phyloP scores from a whole-genome alignment of 2,329 filamentous ascomycete species.

The Didymella arachidicola region DNA sequence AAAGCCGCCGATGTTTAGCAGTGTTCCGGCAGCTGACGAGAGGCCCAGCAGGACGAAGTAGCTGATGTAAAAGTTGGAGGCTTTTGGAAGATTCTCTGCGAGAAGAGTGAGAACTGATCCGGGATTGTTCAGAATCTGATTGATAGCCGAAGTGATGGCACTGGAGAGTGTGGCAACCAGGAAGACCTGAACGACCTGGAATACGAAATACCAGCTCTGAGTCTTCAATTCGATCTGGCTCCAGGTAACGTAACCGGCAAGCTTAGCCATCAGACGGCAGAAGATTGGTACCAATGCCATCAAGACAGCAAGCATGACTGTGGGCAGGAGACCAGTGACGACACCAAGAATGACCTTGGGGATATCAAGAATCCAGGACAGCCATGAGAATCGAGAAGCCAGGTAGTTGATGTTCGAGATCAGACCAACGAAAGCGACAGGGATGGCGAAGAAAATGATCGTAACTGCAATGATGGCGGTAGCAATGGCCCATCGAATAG shows the following conservation, averaged over 20 bases:
- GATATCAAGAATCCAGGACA: slow-evolving; percentile 54
- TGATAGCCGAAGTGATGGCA: slow-evolving; percentile 69
- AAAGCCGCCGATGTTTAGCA: slow-evolving; percentile 81
- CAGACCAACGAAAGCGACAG: slow-evolving; percentile 55
- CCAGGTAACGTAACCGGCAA: slow-evolving; percentile 51
- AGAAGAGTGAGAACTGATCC: slow-evolving; percentile 68
- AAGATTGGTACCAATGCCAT: slow-evolving; percentile 57
- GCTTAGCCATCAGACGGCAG: slow-evolving; percentile 49
- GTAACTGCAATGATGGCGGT: slow-evolving; percentile 52
- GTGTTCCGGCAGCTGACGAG: slow-evolving; percentile 40
- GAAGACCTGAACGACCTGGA: slow-evolving; percentile 95
- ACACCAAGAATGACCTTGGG: slow-evolving; percentile 54
- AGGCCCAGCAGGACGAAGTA: slow-evolving; percentile 91
- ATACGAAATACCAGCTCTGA: slow-evolving; percentile 91
- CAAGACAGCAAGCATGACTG: slow-evolving; percentile 53
- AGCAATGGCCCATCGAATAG: slow-evolving; percentile 41
- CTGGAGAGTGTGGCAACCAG: slow-evolving; percentile 83
- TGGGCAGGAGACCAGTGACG: slow-evolving; percentile 56
- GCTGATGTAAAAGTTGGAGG: slow-evolving; percentile 93
- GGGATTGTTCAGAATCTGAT: slow-evolving; percentile 69
- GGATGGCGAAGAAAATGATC: slow-evolving; percentile 58
- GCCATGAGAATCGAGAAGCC: slow-evolving; percentile 48
- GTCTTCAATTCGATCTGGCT: slow-evolving; percentile 71
- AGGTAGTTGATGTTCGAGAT: slow-evolving; percentile 57
- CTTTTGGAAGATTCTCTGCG: slow-evolving; percentile 77